Percentiles rank a stretch among this genome's conserved stretches.
Evolutionary conservation across 2,329 filamentous ascomycete genomes (phyloP).

Genomic region (Arthrobotrys conoides): DNA sequence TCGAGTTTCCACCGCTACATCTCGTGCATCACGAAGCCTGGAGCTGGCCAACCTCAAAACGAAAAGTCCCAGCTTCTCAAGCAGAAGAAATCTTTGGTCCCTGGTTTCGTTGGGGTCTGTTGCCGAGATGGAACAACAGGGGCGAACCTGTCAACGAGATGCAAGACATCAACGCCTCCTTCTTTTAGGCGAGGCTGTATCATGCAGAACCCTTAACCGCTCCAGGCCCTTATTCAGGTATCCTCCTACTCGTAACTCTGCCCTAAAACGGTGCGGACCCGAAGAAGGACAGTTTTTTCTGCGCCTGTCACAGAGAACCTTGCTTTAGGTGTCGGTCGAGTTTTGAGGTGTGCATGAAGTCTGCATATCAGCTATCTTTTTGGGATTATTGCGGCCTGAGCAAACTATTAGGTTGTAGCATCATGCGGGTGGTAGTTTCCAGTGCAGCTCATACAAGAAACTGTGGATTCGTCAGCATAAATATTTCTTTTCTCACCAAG

Average conservation of each 20-base stretch:
- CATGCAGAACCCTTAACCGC: slow-evolving; percentile 54
- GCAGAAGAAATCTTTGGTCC: slow-evolving; percentile 14
- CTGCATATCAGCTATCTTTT: slow-evolving; percentile 56
- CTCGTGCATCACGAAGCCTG: slow-evolving; percentile 16
- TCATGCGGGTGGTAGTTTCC: slow-evolving; percentile 30
- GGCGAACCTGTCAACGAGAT: slow-evolving; percentile 47
- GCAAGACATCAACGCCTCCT: slow-evolving; percentile 53
- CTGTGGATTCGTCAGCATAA: slow-evolving; percentile 18
- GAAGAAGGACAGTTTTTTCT: slow-evolving; percentile 19
- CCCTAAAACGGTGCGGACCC: slow-evolving; percentile 44
- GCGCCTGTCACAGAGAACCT: slow-evolving; percentile 40
- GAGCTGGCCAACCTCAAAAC: not conserved
- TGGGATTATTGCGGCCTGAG: slow-evolving; percentile 41
- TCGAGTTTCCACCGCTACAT: slow-evolving; percentile 19
- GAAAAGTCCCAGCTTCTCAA: slow-evolving; percentile 9
- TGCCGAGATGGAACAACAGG: slow-evolving; percentile 40
- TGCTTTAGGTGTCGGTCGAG: slow-evolving; percentile 35
- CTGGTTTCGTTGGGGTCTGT: slow-evolving; percentile 23
- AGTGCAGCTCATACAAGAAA: slow-evolving; percentile 22
- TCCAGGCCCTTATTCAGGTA: slow-evolving; percentile 22
- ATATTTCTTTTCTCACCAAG: slow-evolving; percentile 8
- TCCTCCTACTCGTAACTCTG: slow-evolving; percentile 42
- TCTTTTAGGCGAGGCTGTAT: slow-evolving; percentile 60
- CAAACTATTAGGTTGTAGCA: slow-evolving; percentile 24
- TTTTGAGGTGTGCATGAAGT: slow-evolving; percentile 52